Conservation (phyloP, 169 alveolate genomes). For the Plasmodium gaboni region DNA sequence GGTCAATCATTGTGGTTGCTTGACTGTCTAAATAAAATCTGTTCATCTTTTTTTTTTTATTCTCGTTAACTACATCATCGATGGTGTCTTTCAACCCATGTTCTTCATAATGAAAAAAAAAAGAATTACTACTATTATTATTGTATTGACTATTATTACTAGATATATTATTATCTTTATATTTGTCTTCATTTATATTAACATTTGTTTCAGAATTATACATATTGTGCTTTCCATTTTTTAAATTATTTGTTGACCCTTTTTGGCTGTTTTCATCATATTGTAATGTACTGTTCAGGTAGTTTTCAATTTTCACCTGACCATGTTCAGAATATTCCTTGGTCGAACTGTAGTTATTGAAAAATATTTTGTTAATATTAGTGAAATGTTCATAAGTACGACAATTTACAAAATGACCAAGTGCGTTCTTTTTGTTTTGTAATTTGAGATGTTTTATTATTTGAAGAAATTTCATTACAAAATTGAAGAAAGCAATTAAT, state of each 20-base stretch:
- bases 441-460: constrained; percentile 19
- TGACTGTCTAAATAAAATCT: constrained; percentile 95
- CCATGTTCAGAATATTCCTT: background rate
- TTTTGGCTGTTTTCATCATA: background rate
- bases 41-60: constrained; percentile 60
- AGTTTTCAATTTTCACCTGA: background rate
- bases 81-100: background rate
- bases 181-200: background rate
- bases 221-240: background rate
- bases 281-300: no score
- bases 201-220: background rate
- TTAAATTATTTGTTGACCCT: background rate
- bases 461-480: constrained; percentile 31
- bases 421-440: constrained; percentile 7
- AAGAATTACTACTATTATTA: background rate
- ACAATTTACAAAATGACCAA: constrained; percentile 1
- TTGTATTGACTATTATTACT: background rate
- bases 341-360: background rate
- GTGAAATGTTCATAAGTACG: constrained; percentile 7
- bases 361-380: constrained; percentile 4
- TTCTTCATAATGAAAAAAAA: background rate
- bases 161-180: background rate
- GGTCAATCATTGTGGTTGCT: constrained; percentile 98
- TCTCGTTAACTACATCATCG: constrained; percentile 14
- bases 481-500: background rate